Conservation (phyloP, 148 eudicot species). For the Chenopodium formosanum region DNA sequence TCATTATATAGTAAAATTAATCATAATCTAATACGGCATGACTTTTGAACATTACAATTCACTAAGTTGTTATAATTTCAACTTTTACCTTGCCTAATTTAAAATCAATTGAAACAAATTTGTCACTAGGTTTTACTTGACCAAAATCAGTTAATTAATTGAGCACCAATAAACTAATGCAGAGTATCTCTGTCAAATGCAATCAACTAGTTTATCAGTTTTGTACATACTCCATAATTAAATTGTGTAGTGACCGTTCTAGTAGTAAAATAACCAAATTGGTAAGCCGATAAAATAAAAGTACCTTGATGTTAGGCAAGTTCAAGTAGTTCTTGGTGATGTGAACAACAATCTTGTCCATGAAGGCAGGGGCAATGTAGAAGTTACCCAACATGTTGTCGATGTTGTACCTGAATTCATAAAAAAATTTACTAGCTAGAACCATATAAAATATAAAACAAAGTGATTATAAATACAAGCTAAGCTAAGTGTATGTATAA, state of each 20-base stretch:
- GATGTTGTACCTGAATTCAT: constrained; percentile 24
- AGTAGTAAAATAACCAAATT: not conserved
- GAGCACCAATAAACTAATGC: not conserved
- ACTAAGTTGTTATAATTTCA: too few species aligned
- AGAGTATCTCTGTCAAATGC: too few species aligned
- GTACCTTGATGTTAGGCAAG: constrained; percentile 92
- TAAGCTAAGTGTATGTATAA: too few species aligned
- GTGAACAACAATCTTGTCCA: constrained; percentile 97
- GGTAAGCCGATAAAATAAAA: not conserved
- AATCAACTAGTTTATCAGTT: not conserved
- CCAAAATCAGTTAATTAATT: not conserved
- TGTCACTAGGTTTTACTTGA: too few species aligned
- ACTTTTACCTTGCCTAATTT: not conserved
- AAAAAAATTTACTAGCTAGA: too few species aligned
- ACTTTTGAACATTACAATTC: too few species aligned
- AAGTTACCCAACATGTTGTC: constrained; percentile 75
- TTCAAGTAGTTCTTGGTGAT: constrained; percentile 82
- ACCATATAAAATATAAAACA: too few species aligned
- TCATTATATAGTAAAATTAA: too few species aligned
- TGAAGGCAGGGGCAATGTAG: constrained; percentile 95
- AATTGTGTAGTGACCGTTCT: too few species aligned
- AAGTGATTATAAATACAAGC: too few species aligned
- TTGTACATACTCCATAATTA: too few species aligned
- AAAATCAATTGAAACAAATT: not conserved
- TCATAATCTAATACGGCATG: too few species aligned